Conservation (phyloP, 805 yeast genomes). For the Kazachstania psychrophila region DNA sequence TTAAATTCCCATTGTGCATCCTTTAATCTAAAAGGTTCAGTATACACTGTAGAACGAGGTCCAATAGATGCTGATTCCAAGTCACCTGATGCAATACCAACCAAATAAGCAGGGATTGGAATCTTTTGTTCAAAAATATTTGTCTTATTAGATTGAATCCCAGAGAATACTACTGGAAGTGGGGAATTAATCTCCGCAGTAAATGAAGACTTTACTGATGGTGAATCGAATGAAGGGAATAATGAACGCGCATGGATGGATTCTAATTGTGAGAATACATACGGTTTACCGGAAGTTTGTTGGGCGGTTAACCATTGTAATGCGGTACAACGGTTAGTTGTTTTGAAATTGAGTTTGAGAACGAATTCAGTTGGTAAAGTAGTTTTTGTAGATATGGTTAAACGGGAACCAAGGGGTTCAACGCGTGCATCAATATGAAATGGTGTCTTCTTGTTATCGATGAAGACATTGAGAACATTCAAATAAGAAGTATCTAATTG, state of each 20-base stretch:
- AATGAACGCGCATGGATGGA: slow-evolving; percentile 84
- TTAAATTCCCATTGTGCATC: slow-evolving; percentile 74
- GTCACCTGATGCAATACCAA: slow-evolving; percentile 81
- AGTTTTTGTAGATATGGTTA: slow-evolving; percentile 28
- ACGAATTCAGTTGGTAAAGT: slow-evolving; percentile 8
- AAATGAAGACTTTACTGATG: slow-evolving; percentile 65
- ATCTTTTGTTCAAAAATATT: slow-evolving; percentile 54
- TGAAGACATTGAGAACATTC: slow-evolving; percentile 34
- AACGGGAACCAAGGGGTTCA: slow-evolving; percentile 54
- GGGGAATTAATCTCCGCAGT: slow-evolving; percentile 51
- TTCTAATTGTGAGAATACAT: slow-evolving; percentile 80
- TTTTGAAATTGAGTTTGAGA: slow-evolving; percentile 45
- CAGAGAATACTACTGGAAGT: slow-evolving; percentile 66
- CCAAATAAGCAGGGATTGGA: slow-evolving; percentile 78
- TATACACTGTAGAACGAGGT: slow-evolving; percentile 75
- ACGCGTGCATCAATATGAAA: slow-evolving; percentile 32
- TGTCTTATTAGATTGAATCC: slow-evolving; percentile 33
- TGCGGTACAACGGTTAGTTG: slow-evolving; percentile 74
- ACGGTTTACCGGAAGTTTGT: slow-evolving; percentile 62
- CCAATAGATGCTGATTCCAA: slow-evolving; percentile 60
- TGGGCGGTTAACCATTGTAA: slow-evolving; percentile 73
- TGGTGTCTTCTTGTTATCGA: slow-evolving; percentile 33
- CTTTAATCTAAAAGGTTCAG: slow-evolving; percentile 61
- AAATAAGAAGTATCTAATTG: slow-evolving; percentile 63
- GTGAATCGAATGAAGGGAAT: slow-evolving; percentile 88